A percentile compares a stretch with the other conserved stretches of the same genome.
Conservation (phyloP, 2,329 filamentous ascomycete species). For the Ceratocystis variospora region DNA sequence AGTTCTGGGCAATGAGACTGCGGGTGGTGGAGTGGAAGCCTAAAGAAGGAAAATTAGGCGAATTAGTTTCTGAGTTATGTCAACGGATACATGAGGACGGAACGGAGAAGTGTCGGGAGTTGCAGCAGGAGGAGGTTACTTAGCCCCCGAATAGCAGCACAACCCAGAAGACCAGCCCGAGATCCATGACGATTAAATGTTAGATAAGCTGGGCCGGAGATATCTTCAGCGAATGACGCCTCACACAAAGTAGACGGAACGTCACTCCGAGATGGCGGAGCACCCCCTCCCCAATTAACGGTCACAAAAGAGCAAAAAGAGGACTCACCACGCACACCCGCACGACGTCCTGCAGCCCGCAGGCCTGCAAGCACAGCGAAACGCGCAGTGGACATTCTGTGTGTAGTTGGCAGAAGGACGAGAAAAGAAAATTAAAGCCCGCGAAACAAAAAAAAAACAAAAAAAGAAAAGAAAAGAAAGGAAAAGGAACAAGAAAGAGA, state of each 20-base stretch:
- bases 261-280: not conserved
- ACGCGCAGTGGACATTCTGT: slow-evolving; percentile 18
- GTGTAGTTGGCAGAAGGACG: not conserved
- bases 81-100: not conserved
- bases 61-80: slow-evolving; percentile 6
- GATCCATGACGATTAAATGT: too few species aligned
- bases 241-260: not conserved
- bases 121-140: not conserved
- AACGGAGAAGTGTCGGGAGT: not conserved
- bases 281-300: not conserved
- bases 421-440: slow-evolving; percentile 5
- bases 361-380: slow-evolving; percentile 19
- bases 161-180: not conserved
- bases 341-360: slow-evolving; percentile 17
- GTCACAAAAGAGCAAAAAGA: slow-evolving; percentile 6
- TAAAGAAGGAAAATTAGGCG: slow-evolving; percentile 25
- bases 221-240: not conserved
- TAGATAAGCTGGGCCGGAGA: not conserved
- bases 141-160: not conserved
- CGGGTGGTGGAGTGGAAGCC: slow-evolving; percentile 48
- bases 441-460: slow-evolving; percentile 1
- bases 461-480: slow-evolving; percentile 4
- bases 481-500: not conserved
- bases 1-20: slow-evolving; percentile 64
- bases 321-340: slow-evolving; percentile 14